Base-by-base conservation (phyloP, 805 yeast genomes). In the Pichia nakasei region DNA sequence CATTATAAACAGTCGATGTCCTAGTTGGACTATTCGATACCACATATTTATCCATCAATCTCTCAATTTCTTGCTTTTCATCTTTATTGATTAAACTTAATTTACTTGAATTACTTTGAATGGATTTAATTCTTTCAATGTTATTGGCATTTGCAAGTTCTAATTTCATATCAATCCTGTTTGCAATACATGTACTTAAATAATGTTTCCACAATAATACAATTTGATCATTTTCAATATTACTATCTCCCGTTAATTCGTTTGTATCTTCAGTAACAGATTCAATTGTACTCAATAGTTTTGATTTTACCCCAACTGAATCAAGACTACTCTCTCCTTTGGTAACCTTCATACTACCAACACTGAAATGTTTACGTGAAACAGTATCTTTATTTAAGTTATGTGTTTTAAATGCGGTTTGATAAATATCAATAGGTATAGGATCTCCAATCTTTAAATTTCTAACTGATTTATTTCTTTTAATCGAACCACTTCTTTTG, bases 81-180 rank as follows among this genome's bases (percentile, higher is more conserved):
- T 18, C 35, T 5, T 17, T 34, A 7, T 26, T 18, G 20, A 43
- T 17, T 13, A 35, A 13, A 4, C 20, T 19, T 12, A 31, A 5
- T 19, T 43, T 17, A n/a, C 34, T 21, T 31, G 19, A 13, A 9
- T 19, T 36, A 17, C 46, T 43, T 17, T 37, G 45, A 20, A 37
- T 33, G 21, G 47, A 40, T 35, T 42, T 41, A 3, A 41, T 42
- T 27, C 48, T 37, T 27, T 43, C 47, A 20, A 48, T 15, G 9
- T 45, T 34, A n/a, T 38, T 45, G 2, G 46, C 37, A 9, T 47
- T 47, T 15, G 45, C 47, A 33, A 60, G 45, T 35, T 59, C 63
- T 12, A 60, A 29, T 22, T 59, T 58, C 49, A 61, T 53, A 33
- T 50, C 55, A 27, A 62, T 53, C 33, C 65, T 53, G 37, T 52